Conservation (phyloP, 768 basidiomycete genomes). For the Phallus indusiatus region DNA sequence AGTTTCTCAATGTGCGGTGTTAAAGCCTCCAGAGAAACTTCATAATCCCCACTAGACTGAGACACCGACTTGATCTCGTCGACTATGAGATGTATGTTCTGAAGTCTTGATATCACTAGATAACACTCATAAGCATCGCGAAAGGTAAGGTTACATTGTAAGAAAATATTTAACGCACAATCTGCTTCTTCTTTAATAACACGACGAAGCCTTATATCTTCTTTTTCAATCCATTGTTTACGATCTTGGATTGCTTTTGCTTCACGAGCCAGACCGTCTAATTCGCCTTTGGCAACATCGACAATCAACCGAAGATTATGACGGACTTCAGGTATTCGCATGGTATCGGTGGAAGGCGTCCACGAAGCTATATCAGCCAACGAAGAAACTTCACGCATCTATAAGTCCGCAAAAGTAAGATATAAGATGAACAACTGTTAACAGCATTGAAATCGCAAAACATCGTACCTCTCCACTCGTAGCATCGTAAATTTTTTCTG, state of each 20-base stretch:
- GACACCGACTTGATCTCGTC: slow-evolving; percentile 59
- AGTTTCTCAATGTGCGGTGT: slow-evolving; percentile 64
- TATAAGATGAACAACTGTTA: slow-evolving; percentile 8
- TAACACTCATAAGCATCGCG: not conserved
- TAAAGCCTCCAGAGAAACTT: slow-evolving; percentile 66
- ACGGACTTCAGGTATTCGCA: slow-evolving; percentile 90
- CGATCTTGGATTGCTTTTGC: slow-evolving; percentile 75
- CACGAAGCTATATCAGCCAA: slow-evolving; percentile 75
- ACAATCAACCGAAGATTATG: slow-evolving; percentile 88
- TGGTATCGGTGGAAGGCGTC: slow-evolving; percentile 81
- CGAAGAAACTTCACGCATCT: slow-evolving; percentile 85
- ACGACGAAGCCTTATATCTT: slow-evolving; percentile 61
- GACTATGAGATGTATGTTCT: slow-evolving; percentile 66
- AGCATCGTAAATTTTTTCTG: slow-evolving; percentile 91
- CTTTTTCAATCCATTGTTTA: slow-evolving; percentile 59
- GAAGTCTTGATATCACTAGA: slow-evolving; percentile 68
- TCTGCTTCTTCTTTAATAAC: slow-evolving; percentile 70
- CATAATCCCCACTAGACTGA: slow-evolving; percentile 49
- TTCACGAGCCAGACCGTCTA: slow-evolving; percentile 85
- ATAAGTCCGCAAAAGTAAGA: slow-evolving; percentile 8
- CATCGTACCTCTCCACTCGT: slow-evolving; percentile 72
- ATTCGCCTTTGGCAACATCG: slow-evolving; percentile 71
- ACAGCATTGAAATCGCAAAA: not conserved
- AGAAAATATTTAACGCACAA: slow-evolving; percentile 34
- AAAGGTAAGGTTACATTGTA: not conserved